Percentiles rank a stretch among this genome's conserved stretches.
These are phyloP conservation scores for Iberis pinnata DNA, from an alignment of 345 rosid species.

Conservation along the genomic window DNA sequence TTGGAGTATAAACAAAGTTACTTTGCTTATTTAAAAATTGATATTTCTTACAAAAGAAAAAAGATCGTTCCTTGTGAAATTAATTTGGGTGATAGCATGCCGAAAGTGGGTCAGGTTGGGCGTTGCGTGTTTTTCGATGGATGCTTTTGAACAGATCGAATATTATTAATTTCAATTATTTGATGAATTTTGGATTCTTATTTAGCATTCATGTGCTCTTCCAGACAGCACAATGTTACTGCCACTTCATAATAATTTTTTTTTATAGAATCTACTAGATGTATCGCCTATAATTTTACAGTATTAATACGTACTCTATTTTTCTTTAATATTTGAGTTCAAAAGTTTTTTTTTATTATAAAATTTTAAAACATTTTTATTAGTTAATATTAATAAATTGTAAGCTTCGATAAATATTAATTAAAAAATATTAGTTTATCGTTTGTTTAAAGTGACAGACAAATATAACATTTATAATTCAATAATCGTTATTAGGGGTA, in stretches of 20 bases:
- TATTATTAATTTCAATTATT: slow-evolving; percentile 20
- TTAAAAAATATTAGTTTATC: too few relatives aligned
- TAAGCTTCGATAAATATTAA: too few relatives aligned
- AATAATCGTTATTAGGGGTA: too few relatives aligned
- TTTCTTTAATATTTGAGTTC: too few relatives aligned
- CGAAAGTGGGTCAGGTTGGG: slow-evolving; percentile 22
- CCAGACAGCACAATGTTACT: slow-evolving; percentile 22
- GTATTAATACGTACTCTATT: too few relatives aligned
- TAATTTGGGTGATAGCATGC: slow-evolving; percentile 19
- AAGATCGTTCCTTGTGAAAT: slow-evolving; percentile 21
- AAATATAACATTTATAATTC: too few relatives aligned
- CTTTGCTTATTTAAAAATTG: neutral
- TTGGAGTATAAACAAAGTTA: slow-evolving; percentile 22
- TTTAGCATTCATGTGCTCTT: slow-evolving; percentile 28
- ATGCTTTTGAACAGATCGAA: slow-evolving; percentile 30
- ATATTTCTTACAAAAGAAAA: neutral
- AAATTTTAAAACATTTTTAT: too few relatives aligned
- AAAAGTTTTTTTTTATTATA: too few relatives aligned
- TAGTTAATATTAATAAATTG: too few relatives aligned
- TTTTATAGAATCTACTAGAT: neutral
- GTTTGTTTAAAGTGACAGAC: too few relatives aligned
- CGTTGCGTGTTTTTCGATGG: slow-evolving; percentile 15
- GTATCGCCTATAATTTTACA: neutral
- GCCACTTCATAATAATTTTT: slow-evolving; percentile 11
- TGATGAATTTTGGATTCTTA: slow-evolving; percentile 25